phyloP scores from a whole-genome alignment of 345 rosid genomes.

The Garcia nutans region DNA sequence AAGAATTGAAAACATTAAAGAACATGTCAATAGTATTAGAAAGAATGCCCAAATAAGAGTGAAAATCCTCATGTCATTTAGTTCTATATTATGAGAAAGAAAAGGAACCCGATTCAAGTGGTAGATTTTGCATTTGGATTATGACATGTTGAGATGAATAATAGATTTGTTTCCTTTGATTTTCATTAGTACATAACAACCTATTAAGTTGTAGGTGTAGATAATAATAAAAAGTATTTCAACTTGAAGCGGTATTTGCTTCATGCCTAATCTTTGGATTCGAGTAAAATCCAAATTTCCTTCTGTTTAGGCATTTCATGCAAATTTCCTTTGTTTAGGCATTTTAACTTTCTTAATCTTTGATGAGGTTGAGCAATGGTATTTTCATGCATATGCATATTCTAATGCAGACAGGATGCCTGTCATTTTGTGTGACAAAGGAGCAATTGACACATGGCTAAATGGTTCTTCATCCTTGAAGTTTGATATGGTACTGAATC shows the following conservation, averaged over 20 bases:
- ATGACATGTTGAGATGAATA: not conserved
- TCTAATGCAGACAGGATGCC: constrained; percentile 78
- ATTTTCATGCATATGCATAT: not conserved
- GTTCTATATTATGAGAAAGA: not conserved
- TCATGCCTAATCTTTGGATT: not conserved
- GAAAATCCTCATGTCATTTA: not conserved
- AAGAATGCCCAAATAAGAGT: not conserved
- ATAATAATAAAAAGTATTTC: not conserved
- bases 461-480: constrained; percentile 48
- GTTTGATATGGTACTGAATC: constrained; percentile 53
- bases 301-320: not conserved
- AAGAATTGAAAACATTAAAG: not conserved
- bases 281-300: not conserved
- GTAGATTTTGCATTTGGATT: not conserved
- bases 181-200: not conserved
- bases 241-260: not conserved
- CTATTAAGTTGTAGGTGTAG: not conserved
- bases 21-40: not conserved
- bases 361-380: constrained; percentile 12
- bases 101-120: not conserved
- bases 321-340: not conserved
- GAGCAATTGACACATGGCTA: constrained; percentile 64
- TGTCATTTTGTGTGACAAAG: constrained; percentile 72
- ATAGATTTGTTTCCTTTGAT: not conserved
- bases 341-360: not conserved